Base-by-base conservation (phyloP, 345 rosid species). In the Bretschneidera sinensis region DNA sequence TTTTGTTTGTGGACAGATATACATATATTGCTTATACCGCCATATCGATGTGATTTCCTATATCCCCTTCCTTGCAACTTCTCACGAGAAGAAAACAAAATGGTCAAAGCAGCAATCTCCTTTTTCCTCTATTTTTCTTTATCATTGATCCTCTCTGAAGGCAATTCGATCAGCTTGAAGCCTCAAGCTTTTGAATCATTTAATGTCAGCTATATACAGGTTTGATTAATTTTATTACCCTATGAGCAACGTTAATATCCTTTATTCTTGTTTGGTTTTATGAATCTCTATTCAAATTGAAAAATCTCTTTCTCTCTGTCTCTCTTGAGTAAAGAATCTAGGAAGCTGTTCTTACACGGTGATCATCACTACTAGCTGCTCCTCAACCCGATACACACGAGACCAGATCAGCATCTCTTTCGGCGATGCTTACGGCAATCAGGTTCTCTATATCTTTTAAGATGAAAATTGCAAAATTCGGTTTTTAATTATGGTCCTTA, bases 381-480 rank as follows among this genome's bases (percentile, higher is more conserved):
- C 99, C 35, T 94, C 99, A 6, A 31, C 83, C 16, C 57, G 17
- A 60, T 83, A 81, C 66, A 90, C 95, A 7, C 81, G 97, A 19
- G 99, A 94, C 61, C 96, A 83, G 65, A 94, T 94, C 55, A 84
- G 99, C 48, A 63, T 94, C 22, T 61, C 99, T 34, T 94, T 94
- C 34, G 97, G 99, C 1, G 97, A 94, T 68, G 96, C 86, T 14
- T 90, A 89, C 51, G 98, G 92, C 48, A 87, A 90, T 74, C 96
- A 88, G 97, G 99, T 92, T 67, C 2, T 73, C 10, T 21, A 64
- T 19, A 52, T 23, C 33, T 28, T 28, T 28, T 2, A 28, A 2
- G 33, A 28, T 28, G 33, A 8, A 8, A 28, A 28, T 8, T 28
- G 5, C 5, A 28, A 2, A 28, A 2, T 28, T 28, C 3, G 33